Percentiles rank a stretch among this genome's conserved stretches.
phyloP scores from a whole-genome alignment of 2,329 filamentous ascomycete genomes.

The Ceratocystis cacaofunesta region DNA sequence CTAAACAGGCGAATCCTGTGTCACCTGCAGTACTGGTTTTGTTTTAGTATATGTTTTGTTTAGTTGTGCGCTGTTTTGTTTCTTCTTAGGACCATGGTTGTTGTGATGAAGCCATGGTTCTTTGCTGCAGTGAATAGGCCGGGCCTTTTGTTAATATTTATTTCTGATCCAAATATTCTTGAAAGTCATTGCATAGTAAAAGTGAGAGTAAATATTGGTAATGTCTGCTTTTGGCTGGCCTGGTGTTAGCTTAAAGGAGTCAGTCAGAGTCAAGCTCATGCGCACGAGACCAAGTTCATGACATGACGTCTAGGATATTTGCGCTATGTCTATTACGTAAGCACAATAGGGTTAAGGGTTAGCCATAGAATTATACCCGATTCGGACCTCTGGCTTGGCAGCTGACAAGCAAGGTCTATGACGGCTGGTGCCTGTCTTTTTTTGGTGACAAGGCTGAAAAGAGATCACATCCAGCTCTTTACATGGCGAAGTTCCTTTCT shows the following conservation, averaged over 20 bases:
- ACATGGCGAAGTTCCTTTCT: too few species aligned
- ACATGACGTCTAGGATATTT: too few species aligned
- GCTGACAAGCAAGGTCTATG: too few species aligned
- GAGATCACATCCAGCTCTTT: too few species aligned
- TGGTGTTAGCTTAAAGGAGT: neutral
- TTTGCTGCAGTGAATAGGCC: neutral
- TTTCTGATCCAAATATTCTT: neutral
- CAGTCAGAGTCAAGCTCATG: too few species aligned
- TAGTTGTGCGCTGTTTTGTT: conserved; percentile 1
- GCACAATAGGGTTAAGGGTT: neutral
- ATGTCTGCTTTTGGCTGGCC: neutral
- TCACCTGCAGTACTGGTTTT: neutral
- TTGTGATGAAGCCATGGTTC: neutral
- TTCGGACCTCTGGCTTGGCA: too few species aligned
- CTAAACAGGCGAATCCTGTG: conserved; percentile 8
- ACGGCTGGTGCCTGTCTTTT: too few species aligned
- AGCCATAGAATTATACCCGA: too few species aligned
- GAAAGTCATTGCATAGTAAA: neutral
- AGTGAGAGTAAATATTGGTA: neutral
- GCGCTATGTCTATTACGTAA: neutral
- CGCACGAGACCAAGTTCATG: too few species aligned
- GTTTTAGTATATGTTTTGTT: neutral
- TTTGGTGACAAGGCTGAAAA: too few species aligned
- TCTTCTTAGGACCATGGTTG: neutral
- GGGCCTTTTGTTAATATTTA: conserved; percentile 3